These are phyloP conservation scores for Ceratocystis diversiconidia DNA, from an alignment of 2,329 filamentous ascomycete genomes.

Conservation along the genomic window DNA sequence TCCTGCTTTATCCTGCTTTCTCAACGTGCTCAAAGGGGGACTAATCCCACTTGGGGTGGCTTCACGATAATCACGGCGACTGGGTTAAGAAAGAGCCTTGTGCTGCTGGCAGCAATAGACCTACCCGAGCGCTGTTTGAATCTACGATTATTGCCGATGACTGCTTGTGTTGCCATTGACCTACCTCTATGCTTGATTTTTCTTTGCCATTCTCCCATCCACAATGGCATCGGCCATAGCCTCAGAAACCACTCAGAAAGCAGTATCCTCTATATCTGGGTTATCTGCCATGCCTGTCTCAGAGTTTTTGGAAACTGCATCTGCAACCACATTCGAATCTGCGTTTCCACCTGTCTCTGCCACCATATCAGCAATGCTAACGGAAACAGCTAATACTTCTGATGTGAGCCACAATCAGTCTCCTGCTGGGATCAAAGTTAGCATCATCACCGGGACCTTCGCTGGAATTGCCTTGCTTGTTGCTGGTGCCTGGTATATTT, in stretches of 20 bases:
- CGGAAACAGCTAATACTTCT: neutral
- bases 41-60: neutral
- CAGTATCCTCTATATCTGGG: neutral
- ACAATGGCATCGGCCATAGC: neutral
- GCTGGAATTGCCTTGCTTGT: constrained; percentile 29
- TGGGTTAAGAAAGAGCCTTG: neutral
- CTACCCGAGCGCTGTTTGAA: neutral
- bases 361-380: neutral
- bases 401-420: neutral
- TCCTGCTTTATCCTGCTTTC: too few relatives aligned
- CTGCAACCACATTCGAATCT: neutral
- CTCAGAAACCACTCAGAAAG: neutral
- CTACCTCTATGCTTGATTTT: neutral
- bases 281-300: neutral
- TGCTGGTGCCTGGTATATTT: constrained; percentile 30
- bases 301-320: neutral
- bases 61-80: neutral
- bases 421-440: constrained; percentile 31
- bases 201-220: neutral
- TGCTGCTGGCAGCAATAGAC: neutral
- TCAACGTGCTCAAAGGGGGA: neutral
- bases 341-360: neutral
- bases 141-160: too few relatives aligned
- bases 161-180: too few relatives aligned
- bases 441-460: constrained; percentile 33